Evolutionary conservation across 495 filamentous ascomycete species (phyloP), one percentile per base, ranked within the genome.

Genomic region (Xylaria palmicola): DNA sequence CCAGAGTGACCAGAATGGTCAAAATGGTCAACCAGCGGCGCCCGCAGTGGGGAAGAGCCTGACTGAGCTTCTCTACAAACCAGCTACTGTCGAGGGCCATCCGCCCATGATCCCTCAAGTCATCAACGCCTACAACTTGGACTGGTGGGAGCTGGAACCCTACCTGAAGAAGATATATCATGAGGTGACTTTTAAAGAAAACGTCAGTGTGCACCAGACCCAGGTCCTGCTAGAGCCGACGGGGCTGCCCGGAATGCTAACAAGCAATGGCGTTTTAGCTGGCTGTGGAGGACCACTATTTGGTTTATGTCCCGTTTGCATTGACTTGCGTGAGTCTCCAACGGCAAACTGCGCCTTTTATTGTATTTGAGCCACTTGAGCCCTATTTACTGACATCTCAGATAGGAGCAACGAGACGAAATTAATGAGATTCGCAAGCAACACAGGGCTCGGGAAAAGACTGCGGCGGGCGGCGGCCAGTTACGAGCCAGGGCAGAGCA

Each of bases 361-460:
- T 32, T 6, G n/a, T 3, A 50, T 7, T 22, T 32, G 48, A 30
- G 7, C 29, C 6, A 50, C 8, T 22, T 32, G 48, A 30, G 9
- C 13, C 0, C 9, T 12, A 50, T 27, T 30, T 20, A 50, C 48
- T 53, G 20, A 53, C 20, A 10, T 26, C 7, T n/a, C 29, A 37
- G 30, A 15, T 53, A 53, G 50, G 50, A 53, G 0, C 30, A 53
- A 12, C 19, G 50, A 39, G 50, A 39, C 6, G 8, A 39, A 2
- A 53, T 53, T 4, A 37, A 39, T n/a, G 50, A 53, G 5, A 53
- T 53, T 37, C 50, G 50, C 19, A 39, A 24, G 22, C 50, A 39
- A 17, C 50, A 53, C 6, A 53, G 50, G 13, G 20, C 20, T 3
- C n/a, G 32, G 13, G 50, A 22, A 30, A 52, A 52, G 32, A 37